phyloP scores from a whole-genome alignment of 495 filamentous ascomycete species.

The Pseudoneurospora amorphoporcata region DNA sequence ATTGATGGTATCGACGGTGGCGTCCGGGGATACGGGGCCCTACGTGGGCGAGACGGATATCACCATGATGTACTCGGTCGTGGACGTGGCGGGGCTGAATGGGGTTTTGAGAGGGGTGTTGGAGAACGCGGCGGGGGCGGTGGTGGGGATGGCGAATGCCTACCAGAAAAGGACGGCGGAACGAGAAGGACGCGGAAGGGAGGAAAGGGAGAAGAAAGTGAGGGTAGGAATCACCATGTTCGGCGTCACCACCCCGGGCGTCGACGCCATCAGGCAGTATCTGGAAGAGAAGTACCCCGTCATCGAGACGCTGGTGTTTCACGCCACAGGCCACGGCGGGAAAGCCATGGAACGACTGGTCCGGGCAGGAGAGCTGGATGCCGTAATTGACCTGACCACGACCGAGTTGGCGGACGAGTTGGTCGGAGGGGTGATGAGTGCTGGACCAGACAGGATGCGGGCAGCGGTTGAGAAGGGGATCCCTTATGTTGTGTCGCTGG shows the following conservation, averaged over 20 bases:
- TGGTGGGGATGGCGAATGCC: conserved; percentile 43
- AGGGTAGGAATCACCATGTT: conserved; percentile 61
- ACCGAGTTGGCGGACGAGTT: conserved; percentile 55
- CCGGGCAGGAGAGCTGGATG: conserved; percentile 42
- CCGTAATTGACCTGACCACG: conserved; percentile 58
- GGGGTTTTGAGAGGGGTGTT: conserved; percentile 44
- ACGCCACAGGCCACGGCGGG: conserved; percentile 58
- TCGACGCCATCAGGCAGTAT: conserved; percentile 34
- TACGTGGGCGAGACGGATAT: conserved; percentile 58
- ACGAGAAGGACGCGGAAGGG: not conserved
- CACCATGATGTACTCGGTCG: conserved; percentile 57
- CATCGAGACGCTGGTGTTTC: conserved; percentile 55
- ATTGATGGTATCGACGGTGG: conserved; percentile 58
- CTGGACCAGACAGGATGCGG: conserved; percentile 42
- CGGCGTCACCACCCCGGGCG: conserved; percentile 59
- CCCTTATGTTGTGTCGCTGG: conserved; percentile 52
- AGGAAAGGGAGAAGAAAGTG: conserved; percentile 18
- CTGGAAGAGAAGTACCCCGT: conserved; percentile 25
- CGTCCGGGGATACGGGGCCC: conserved; percentile 46
- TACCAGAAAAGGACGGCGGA: conserved; percentile 22
- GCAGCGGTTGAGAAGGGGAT: conserved; percentile 44
- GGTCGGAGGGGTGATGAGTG: conserved; percentile 50
- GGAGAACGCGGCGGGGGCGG: conserved; percentile 49
- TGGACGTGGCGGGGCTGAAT: conserved; percentile 60
- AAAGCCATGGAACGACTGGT: conserved; percentile 57